Conservation (phyloP, 805 yeast species). For the Lipomyces starkeyi region DNA sequence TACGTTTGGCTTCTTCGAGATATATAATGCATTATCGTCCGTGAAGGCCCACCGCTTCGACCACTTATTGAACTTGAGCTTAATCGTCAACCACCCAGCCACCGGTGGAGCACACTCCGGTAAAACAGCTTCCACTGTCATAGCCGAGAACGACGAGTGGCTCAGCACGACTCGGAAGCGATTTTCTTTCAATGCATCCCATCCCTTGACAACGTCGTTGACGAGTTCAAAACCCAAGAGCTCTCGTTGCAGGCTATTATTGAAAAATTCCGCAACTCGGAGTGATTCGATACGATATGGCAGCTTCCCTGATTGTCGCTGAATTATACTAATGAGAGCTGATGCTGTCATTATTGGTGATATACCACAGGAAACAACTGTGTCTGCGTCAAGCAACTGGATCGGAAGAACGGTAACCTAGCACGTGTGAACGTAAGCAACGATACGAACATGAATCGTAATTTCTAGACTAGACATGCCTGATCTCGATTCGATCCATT, state of each 20-base stretch:
- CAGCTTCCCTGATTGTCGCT: slow-evolving; percentile 8
- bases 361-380: slow-evolving; percentile 7
- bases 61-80: slow-evolving; percentile 23
- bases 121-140: slow-evolving; percentile 13
- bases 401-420: slow-evolving; percentile 4
- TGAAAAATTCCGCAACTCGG: slow-evolving; percentile 37
- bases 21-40: slow-evolving; percentile 16
- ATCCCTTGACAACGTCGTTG: slow-evolving; percentile 14
- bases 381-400: slow-evolving; percentile 15
- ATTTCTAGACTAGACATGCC: not conserved
- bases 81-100: slow-evolving; percentile 21
- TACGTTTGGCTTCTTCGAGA: slow-evolving; percentile 23
- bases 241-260: slow-evolving; percentile 16
- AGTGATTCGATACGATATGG: slow-evolving; percentile 11
- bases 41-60: slow-evolving; percentile 26
- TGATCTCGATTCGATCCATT: not conserved
- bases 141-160: slow-evolving; percentile 5
- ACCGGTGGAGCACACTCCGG: slow-evolving; percentile 22
- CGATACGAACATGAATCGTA: not conserved
- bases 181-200: slow-evolving; percentile 19
- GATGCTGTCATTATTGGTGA: slow-evolving; percentile 21
- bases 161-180: slow-evolving; percentile 10
- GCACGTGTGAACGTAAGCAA: not conserved
- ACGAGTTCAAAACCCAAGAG: slow-evolving; percentile 25
- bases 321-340: slow-evolving; percentile 21